Evolutionary conservation across 2,329 filamentous ascomycete species (phyloP).

Genomic region (Plectosphaerella cucumerina): DNA sequence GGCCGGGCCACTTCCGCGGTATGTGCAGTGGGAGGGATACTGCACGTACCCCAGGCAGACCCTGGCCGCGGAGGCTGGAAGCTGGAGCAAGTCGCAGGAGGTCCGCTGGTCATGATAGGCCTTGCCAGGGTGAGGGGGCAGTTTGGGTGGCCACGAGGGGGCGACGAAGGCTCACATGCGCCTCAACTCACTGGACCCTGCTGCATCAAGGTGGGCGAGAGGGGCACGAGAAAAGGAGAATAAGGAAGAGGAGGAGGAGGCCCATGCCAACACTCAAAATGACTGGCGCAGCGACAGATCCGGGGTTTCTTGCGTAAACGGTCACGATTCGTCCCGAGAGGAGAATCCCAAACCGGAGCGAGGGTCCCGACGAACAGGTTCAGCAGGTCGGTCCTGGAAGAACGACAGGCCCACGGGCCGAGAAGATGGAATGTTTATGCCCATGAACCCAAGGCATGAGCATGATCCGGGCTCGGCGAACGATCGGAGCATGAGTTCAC

Average conservation of each 20-base stretch:
- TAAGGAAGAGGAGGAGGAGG: too few species aligned
- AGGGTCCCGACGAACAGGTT: not conserved
- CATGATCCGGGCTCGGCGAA: not conserved
- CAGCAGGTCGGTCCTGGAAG: not conserved
- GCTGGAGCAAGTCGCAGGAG: not conserved
- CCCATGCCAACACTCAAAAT: too few species aligned
- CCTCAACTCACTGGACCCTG: constrained; percentile 22
- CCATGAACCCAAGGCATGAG: not conserved
- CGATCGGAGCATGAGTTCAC: not conserved
- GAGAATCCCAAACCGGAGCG: not conserved
- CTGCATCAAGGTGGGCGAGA: not conserved
- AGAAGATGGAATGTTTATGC: not conserved
- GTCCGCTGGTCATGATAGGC: constrained; percentile 12
- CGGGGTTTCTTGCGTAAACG: too few species aligned
- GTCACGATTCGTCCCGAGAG: not conserved
- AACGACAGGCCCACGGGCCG: not conserved
- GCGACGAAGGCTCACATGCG: constrained; percentile 19
- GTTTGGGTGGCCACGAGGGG: constrained; percentile 7
- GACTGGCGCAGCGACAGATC: too few species aligned
- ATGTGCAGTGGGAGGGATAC: too few species aligned
- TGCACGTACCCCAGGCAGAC: not conserved
- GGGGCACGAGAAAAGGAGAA: too few species aligned
- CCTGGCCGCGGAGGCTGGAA: not conserved
- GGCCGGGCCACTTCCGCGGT: not conserved
- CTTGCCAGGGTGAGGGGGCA: constrained; percentile 2